phyloP scores from a whole-genome alignment of 345 rosid genomes.

The Gossypium australe region DNA sequence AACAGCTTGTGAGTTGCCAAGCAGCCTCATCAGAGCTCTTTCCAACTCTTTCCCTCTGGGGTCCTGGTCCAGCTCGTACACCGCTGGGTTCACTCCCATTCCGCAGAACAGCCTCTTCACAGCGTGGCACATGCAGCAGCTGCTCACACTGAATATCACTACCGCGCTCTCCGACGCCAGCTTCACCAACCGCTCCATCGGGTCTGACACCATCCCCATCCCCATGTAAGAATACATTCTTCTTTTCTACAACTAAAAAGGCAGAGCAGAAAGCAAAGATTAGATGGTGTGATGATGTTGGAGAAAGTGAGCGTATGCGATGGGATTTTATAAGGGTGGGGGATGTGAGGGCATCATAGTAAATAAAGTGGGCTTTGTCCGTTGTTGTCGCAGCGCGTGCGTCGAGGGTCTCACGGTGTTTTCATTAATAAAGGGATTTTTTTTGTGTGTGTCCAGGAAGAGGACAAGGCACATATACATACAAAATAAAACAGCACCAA shows the following conservation, averaged over 20 bases:
- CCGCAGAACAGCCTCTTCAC: constrained; percentile 64
- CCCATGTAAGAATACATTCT: constrained; percentile 21
- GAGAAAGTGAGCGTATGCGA: background rate
- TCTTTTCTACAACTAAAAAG: background rate
- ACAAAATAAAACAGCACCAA: background rate
- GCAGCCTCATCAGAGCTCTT: constrained; percentile 36
- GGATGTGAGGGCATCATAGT: background rate
- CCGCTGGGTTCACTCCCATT: constrained; percentile 65
- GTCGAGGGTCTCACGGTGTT: background rate
- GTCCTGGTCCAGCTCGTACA: constrained; percentile 54
- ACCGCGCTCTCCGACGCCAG: constrained; percentile 62
- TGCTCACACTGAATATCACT: constrained; percentile 53
- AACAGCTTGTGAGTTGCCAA: constrained; percentile 28
- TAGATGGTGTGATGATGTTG: constrained; percentile 21
- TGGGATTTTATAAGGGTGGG: background rate
- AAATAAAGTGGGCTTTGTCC: constrained; percentile 3
- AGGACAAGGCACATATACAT: no score
- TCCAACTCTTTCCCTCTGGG: constrained; percentile 56
- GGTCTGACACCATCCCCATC: constrained; percentile 22
- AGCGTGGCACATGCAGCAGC: constrained; percentile 72
- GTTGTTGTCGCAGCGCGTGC: constrained; percentile 10
- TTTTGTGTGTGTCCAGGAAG: background rate
- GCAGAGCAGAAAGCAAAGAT: background rate
- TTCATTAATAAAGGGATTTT: background rate
- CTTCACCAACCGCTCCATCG: constrained; percentile 41